Conservation (phyloP, 2,329 filamentous ascomycete genomes). For the Tolypocladium tropicale region DNA sequence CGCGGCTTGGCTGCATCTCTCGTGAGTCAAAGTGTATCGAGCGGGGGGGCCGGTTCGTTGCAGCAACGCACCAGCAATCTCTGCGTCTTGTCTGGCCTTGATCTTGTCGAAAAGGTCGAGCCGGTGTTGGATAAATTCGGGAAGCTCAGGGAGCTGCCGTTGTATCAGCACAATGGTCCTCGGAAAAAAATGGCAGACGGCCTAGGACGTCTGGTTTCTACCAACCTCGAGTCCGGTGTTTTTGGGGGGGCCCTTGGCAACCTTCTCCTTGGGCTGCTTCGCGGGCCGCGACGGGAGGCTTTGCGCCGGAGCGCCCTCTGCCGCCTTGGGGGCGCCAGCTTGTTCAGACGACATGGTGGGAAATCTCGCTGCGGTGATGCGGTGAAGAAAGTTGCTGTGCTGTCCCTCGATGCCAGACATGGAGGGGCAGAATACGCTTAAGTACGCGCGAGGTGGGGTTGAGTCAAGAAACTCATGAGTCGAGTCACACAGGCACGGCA, state of each 20-base stretch:
- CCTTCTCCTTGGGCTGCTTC: constrained; percentile 27
- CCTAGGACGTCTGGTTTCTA: constrained; percentile 7
- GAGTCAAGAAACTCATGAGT: constrained; percentile 15
- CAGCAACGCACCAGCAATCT: constrained; percentile 38
- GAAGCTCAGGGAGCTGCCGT: constrained; percentile 34
- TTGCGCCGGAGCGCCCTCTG: constrained; percentile 21
- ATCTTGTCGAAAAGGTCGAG: constrained; percentile 82
- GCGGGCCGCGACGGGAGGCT: constrained; percentile 23
- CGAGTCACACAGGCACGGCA: constrained; percentile 8
- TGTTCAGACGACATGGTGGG: constrained; percentile 27
- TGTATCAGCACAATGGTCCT: constrained; percentile 15
- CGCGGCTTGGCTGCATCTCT: constrained; percentile 51
- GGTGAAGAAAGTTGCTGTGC: constrained; percentile 14
- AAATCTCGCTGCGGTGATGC: constrained; percentile 7
- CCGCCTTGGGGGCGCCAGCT: constrained; percentile 22
- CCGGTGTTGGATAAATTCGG: constrained; percentile 73
- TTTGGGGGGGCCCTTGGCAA: constrained; percentile 38
- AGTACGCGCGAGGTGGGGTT: constrained; percentile 20
- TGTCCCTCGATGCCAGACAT: constrained; percentile 17
- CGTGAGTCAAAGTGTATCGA: constrained; percentile 2
- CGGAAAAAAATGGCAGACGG: constrained; percentile 22
- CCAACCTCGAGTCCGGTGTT: constrained; percentile 43
- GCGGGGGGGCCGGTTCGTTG: not conserved
- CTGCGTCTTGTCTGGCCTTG: constrained; percentile 73
- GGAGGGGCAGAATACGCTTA: constrained; percentile 19